A percentile compares a stretch with the other conserved stretches of the same genome.
Conservation (phyloP, 306 rosid species). For the Cicer chorassanicum region DNA sequence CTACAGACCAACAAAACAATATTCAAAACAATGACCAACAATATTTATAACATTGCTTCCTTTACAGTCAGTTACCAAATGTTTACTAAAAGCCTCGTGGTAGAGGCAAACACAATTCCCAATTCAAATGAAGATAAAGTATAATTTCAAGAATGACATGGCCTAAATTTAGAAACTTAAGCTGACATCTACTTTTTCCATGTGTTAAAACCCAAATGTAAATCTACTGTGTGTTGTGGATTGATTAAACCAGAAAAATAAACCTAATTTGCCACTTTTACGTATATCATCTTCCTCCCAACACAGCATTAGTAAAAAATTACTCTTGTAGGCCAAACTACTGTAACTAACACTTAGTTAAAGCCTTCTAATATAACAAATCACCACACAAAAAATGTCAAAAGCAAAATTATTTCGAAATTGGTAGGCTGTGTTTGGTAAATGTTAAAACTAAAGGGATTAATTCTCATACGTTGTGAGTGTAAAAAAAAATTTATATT, state of each 20-base stretch:
- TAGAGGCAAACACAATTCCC: slow-evolving; percentile 22
- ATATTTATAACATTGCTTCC: background rate
- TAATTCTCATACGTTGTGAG: no score
- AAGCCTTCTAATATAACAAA: slow-evolving; percentile 1
- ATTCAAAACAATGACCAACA: slow-evolving; percentile 14
- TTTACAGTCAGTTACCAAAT: slow-evolving; percentile 8
- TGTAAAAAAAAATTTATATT: no score
- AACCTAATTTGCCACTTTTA: background rate
- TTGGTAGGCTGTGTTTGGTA: background rate
- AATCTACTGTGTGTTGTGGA: background rate
- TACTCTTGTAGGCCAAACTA: background rate
- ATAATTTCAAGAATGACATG: slow-evolving; percentile 18
- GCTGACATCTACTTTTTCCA: background rate
- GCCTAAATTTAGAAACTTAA: slow-evolving; percentile 15
- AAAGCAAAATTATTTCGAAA: background rate
- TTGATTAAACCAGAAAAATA: background rate
- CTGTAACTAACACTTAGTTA: slow-evolving; percentile 10
- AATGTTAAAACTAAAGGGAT: slow-evolving; percentile 9
- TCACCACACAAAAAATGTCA: background rate
- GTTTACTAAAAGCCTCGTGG: slow-evolving; percentile 23
- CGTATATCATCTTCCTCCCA: slow-evolving; percentile 4
- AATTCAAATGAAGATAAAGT: slow-evolving; percentile 24
- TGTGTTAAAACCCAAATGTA: slow-evolving; percentile 30
- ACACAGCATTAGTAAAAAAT: background rate
- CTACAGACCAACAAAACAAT: slow-evolving; percentile 50